phyloP scores from a whole-genome alignment of 2,329 filamentous ascomycete species.

The Fusarium sp. region DNA sequence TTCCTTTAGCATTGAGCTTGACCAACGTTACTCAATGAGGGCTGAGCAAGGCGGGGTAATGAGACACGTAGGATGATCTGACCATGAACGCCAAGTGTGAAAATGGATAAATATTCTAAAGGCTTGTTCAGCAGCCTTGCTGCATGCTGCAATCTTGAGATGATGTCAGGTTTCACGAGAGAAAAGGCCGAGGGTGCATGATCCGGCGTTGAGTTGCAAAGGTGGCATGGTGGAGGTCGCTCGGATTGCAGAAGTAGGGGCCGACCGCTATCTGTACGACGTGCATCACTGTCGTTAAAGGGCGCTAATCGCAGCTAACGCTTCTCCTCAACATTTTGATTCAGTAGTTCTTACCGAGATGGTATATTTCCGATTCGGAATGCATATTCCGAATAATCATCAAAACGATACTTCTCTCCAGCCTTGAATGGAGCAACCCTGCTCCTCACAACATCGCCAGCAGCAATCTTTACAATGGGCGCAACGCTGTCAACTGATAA shows the following conservation, averaged over 20 bases:
- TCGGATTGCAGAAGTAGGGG: neutral
- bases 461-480: neutral
- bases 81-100: too few species aligned
- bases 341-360: neutral
- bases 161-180: too few species aligned
- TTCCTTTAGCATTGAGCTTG: neutral
- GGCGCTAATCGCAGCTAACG: neutral
- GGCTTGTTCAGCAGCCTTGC: too few species aligned
- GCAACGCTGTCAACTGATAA: neutral
- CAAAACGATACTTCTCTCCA: neutral
- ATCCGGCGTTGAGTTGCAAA: too few species aligned
- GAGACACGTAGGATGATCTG: too few species aligned
- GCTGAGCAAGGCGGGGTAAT: too few species aligned
- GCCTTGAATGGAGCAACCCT: rapidly evolving
- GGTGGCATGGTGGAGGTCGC: too few species aligned
- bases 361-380: rapidly evolving
- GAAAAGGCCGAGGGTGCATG: too few species aligned
- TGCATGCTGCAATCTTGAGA: too few species aligned
- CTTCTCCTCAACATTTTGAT: neutral
- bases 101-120: too few species aligned
- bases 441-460: rapidly evolving
- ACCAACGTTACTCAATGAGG: neutral
- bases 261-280: neutral
- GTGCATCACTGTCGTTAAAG: rapidly evolving
- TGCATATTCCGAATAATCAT: neutral